Evolutionary conservation across 371 early-diverging fungal species (phyloP), one percentile per base, ranked within the genome.

Genomic region (Dichotomocladium elegans): DNA sequence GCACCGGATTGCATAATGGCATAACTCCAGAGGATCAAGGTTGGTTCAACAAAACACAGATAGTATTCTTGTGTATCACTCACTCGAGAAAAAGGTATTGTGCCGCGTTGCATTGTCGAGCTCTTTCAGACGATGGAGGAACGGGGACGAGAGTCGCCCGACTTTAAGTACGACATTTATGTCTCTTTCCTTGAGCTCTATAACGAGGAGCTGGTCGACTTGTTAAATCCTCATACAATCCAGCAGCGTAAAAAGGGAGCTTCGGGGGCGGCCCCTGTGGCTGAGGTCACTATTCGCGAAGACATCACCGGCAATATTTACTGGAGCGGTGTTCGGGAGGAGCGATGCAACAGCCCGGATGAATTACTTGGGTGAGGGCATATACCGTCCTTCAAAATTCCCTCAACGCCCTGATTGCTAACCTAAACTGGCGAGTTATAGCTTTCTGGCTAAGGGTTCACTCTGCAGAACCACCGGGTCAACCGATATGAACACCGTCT

Each of bases 401-500:
- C 4, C 8, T 47, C 8, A 14, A 8, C 9, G 17, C 10, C 17
- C 12, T 8, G 17, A 41, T 15, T 41, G 8, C 42, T 10, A 8
- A 41, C 17, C 8, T 14, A 11, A 41, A 41, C 9, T 43, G 22
- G 4, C n/a, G n/a, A n/a, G n/a, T 14, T 47, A 11, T 26, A 47
- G 48, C 57, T 72, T 70, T 37, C 70, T 96, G 24, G 74, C 85
- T 47, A 85, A 85, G 64, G 93, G 97, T 51, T 86, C 88, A 8
- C 61, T 86, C 41, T 82, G 89, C 68, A 86, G 99, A 58, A 96
- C 94, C 42, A 98, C 99, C 19, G 95, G 92, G 28, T 84, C 91
- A 15, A 99, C 99, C 24, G 91, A 94, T 47, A 99, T 98, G 99
- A 99, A 99, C 77, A 81, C 83, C 30, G 80, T 87, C 3, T 95